Evolutionary conservation across 345 rosid genomes (phyloP).

Genomic region (Populus alba): DNA sequence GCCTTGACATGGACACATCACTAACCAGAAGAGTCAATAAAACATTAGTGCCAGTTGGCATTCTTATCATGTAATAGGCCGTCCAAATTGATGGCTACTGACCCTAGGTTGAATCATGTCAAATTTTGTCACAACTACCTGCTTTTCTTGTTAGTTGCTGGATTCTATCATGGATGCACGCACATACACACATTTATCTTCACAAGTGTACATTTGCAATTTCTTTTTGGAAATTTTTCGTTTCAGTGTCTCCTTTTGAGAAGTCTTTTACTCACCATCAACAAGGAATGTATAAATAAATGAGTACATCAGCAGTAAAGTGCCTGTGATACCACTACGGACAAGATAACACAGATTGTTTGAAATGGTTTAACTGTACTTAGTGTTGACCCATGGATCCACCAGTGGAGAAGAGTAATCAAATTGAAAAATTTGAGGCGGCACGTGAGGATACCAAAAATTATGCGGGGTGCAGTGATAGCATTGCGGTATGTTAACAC

Average conservation of each 20-base stretch:
- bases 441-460: background rate
- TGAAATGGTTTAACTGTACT: background rate
- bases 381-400: background rate
- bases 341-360: background rate
- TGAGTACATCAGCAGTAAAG: background rate
- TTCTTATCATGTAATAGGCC: background rate
- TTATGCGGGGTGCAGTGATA: background rate
- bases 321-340: background rate
- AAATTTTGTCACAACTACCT: background rate
- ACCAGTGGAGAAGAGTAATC: background rate
- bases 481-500: background rate
- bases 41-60: background rate
- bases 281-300: background rate
- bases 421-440: background rate
- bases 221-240: background rate
- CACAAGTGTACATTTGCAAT: background rate
- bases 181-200: background rate
- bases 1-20: background rate
- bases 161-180: background rate
- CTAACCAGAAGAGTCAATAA: background rate
- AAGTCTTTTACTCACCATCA: background rate
- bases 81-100: constrained; percentile 4
- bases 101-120: background rate
- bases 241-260: background rate
- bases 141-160: background rate